Evolutionary conservation across 257 asterid species (phyloP).

Genomic region (Solanum virginianum): DNA sequence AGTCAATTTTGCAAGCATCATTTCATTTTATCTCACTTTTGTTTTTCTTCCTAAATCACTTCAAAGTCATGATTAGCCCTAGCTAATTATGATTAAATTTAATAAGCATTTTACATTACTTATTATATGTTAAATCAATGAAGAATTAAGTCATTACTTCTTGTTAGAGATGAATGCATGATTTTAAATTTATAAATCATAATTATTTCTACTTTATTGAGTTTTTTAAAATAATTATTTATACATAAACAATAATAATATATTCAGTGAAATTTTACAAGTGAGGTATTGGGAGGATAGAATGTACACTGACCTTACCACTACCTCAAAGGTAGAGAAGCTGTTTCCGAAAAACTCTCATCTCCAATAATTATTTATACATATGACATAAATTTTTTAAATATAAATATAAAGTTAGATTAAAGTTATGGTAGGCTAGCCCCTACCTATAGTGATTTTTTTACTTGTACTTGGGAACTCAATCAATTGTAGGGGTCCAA

Average conservation of each 20-base stretch:
- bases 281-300: rapidly evolving
- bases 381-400: too few species aligned
- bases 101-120: too few species aligned
- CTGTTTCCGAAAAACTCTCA: too few species aligned
- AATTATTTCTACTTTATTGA: neutral
- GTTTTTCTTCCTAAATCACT: neutral
- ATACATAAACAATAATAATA: too few species aligned
- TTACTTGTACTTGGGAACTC: slow-evolving; percentile 4
- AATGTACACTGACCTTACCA: too few species aligned
- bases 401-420: neutral
- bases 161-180: neutral
- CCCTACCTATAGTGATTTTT: neutral
- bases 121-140: neutral
- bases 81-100: too few species aligned
- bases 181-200: neutral
- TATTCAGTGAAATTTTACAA: too few species aligned
- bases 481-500: neutral
- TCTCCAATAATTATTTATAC: too few species aligned
- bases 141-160: neutral
- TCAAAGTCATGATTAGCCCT: neutral
- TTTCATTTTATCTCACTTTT: neutral
- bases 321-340: too few species aligned
- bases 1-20: neutral
- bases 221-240: too few species aligned
- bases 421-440: neutral